phyloP scores from a whole-genome alignment of 441 rosid genomes.

The Monsonia emarginata region DNA sequence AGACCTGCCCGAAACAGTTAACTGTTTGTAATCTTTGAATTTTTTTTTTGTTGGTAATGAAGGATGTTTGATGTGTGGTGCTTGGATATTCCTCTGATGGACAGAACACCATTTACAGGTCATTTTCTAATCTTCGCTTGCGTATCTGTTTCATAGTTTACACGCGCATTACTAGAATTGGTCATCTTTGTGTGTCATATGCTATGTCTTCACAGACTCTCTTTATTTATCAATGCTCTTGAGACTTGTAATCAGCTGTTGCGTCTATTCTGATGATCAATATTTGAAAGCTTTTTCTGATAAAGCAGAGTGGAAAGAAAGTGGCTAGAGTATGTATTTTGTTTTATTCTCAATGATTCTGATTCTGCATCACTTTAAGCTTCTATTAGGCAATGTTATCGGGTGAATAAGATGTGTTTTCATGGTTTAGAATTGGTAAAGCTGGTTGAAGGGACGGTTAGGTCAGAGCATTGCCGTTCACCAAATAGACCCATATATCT shows the following conservation, averaged over 20 bases:
- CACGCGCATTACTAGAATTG: neutral
- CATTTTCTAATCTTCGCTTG: neutral
- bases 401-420: neutral
- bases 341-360: neutral
- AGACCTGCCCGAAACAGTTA: neutral
- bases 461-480: constrained; percentile 33
- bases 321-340: neutral
- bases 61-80: constrained; percentile 85
- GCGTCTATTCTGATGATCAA: neutral
- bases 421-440: constrained; percentile 46
- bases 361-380: neutral
- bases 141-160: neutral
- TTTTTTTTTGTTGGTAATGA: constrained; percentile 15
- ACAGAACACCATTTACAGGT: constrained; percentile 70
- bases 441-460: constrained; percentile 55
- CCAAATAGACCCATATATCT: constrained; percentile 71
- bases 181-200: neutral
- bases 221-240: neutral
- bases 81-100: constrained; percentile 74
- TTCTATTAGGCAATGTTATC: neutral
- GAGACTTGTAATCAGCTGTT: neutral
- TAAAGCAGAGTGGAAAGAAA: neutral
- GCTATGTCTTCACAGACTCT: neutral
- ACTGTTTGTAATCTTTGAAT: neutral
- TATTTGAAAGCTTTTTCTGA: neutral